A percentile compares a stretch with the other conserved stretches of the same genome.
Conservation (phyloP, 106 monocot genomes). For the Narthecium ossifragum region DNA sequence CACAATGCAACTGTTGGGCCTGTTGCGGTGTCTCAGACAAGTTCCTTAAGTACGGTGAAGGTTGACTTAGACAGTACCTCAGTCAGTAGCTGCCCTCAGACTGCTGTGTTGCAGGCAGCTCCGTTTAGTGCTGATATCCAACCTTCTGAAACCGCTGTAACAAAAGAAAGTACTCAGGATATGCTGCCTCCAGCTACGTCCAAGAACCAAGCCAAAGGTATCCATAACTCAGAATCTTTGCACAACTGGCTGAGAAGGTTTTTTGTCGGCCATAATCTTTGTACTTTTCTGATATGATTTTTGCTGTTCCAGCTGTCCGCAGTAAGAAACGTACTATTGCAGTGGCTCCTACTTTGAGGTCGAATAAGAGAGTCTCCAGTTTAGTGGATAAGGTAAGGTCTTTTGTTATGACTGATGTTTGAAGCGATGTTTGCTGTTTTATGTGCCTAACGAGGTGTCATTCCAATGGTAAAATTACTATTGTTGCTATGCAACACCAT, state of each 20-base stretch:
- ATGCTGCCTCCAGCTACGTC: slow-evolving; percentile 8
- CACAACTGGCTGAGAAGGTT: neutral
- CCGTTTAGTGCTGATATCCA: slow-evolving; percentile 5
- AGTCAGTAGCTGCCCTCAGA: neutral
- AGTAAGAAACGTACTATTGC: slow-evolving; percentile 66
- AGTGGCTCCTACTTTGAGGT: slow-evolving; percentile 52
- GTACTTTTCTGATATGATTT: too few species aligned
- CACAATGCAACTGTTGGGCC: slow-evolving; percentile 11
- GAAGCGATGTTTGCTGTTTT: too few species aligned
- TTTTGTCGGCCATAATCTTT: neutral
- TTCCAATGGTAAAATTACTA: too few species aligned
- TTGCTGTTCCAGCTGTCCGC: slow-evolving; percentile 39
- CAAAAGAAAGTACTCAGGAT: slow-evolving; percentile 19
- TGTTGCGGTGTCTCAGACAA: slow-evolving; percentile 9
- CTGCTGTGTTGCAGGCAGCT: neutral
- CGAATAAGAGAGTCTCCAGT: slow-evolving; percentile 90
- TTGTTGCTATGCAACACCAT: too few species aligned
- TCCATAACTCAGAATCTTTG: neutral
- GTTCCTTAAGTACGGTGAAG: slow-evolving; percentile 13
- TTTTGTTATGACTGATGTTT: too few species aligned
- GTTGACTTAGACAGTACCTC: slow-evolving; percentile 12
- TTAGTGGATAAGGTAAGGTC: slow-evolving; percentile 98
- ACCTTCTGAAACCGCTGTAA: slow-evolving; percentile 14
- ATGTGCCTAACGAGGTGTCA: too few species aligned
- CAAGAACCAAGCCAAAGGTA: slow-evolving; percentile 67